These are phyloP conservation scores for Aspergillus tubingensis DNA, from an alignment of 2,329 filamentous ascomycete species.

Conservation along the genomic window DNA sequence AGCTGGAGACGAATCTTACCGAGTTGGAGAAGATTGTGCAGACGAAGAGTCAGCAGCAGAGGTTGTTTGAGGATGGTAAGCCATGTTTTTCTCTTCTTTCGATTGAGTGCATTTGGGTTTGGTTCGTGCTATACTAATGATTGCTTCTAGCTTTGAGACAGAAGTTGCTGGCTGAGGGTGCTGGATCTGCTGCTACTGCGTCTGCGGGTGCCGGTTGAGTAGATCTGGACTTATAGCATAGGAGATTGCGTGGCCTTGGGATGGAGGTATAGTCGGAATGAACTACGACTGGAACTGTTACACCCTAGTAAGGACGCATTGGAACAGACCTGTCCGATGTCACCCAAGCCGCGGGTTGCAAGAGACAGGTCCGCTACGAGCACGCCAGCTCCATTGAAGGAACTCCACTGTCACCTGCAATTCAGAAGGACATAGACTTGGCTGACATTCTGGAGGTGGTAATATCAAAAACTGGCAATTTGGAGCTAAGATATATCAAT, in stretches of 20 bases:
- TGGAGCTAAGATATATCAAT: neutral
- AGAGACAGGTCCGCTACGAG: neutral
- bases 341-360: neutral
- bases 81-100: no score
- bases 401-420: neutral
- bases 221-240: neutral
- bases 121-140: constrained; percentile 20
- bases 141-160: constrained; percentile 50
- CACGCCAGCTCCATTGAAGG: neutral
- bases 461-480: neutral
- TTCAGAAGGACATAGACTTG: neutral
- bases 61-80: constrained; percentile 83
- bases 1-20: constrained; percentile 64
- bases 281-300: neutral
- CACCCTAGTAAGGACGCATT: neutral
- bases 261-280: neutral
- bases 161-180: constrained; percentile 52
- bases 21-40: constrained; percentile 69
- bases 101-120: neutral
- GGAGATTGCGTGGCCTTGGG: neutral
- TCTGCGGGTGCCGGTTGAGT: constrained; percentile 27
- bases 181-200: constrained; percentile 36
- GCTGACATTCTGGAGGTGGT: neutral
- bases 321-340: neutral
- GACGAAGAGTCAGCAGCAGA: constrained; percentile 79